phyloP scores from a whole-genome alignment of 495 filamentous ascomycete genomes.

The Xylaria palmicola region DNA sequence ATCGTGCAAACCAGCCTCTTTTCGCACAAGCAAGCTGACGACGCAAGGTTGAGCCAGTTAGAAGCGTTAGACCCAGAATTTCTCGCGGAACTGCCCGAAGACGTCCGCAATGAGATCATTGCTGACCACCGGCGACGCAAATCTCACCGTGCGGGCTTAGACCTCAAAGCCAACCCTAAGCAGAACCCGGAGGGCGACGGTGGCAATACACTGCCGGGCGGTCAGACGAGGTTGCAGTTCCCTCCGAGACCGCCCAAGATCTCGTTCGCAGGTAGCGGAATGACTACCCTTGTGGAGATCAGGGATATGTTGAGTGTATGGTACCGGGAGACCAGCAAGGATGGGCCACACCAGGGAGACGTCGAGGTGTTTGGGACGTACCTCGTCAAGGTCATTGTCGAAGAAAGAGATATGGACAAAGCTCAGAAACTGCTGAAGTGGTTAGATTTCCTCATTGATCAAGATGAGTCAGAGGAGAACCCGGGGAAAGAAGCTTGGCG shows the following conservation, averaged over 20 bases:
- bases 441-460: constrained; percentile 69
- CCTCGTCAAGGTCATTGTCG: constrained; percentile 62
- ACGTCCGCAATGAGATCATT: constrained; percentile 74
- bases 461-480: constrained; percentile 33
- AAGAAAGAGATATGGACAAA: constrained; percentile 77
- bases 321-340: constrained; percentile 61
- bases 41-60: constrained; percentile 17
- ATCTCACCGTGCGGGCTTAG: constrained; percentile 32
- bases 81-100: constrained; percentile 77
- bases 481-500: constrained; percentile 37
- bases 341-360: constrained; percentile 75
- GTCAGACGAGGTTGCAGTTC: constrained; percentile 39
- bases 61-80: constrained; percentile 65
- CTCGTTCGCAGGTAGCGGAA: constrained; percentile 26
- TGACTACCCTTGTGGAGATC: constrained; percentile 31
- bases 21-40: constrained; percentile 30
- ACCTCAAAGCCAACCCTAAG: constrained; percentile 20
- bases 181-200: constrained; percentile 12
- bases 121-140: constrained; percentile 64
- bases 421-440: constrained; percentile 66
- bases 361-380: constrained; percentile 70
- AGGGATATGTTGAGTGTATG: constrained; percentile 58
- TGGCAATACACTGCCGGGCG: constrained; percentile 11
- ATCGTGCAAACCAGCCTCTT: constrained; percentile 69
- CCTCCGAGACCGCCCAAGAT: constrained; percentile 33